Conservation (phyloP, 495 filamentous ascomycete genomes). For the Margaritispora aquatica region DNA sequence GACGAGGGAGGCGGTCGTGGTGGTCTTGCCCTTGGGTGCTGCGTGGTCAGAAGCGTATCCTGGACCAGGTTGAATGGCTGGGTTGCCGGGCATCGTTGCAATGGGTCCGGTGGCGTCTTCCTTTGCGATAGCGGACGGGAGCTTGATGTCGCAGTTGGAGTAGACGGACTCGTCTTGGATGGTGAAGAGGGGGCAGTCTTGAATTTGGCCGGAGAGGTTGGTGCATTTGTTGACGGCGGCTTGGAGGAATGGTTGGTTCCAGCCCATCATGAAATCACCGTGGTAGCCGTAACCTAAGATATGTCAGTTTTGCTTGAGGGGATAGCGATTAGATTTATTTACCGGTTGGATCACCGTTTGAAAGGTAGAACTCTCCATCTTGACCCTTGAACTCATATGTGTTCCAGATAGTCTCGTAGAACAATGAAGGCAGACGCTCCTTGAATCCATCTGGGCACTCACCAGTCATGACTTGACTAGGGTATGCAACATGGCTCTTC, state of each 20-base stretch:
- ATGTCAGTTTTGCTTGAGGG: not conserved
- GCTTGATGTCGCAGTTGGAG: constrained; percentile 35
- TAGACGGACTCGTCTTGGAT: constrained; percentile 37
- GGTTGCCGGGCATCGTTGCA: constrained; percentile 44
- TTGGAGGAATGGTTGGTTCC: constrained; percentile 61
- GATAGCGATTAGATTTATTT: constrained; percentile 6
- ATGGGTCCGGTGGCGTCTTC: constrained; percentile 35
- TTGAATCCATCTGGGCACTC: constrained; percentile 68
- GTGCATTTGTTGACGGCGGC: constrained; percentile 54
- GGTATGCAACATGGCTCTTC: constrained; percentile 61
- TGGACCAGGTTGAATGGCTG: constrained; percentile 46
- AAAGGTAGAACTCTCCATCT: constrained; percentile 68
- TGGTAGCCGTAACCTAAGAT: constrained; percentile 34
- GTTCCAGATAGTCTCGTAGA: constrained; percentile 86
- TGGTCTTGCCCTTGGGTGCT: not conserved
- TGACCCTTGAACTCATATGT: constrained; percentile 62
- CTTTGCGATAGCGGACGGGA: constrained; percentile 33
- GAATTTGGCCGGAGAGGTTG: constrained; percentile 43
- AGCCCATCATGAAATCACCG: constrained; percentile 77
- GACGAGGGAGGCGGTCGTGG: constrained; percentile 1
- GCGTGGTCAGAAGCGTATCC: constrained; percentile 33
- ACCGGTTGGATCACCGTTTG: constrained; percentile 77
- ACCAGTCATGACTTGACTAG: constrained; percentile 66
- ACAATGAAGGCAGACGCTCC: constrained; percentile 64
- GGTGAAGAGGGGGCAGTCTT: constrained; percentile 54